Evolutionary conservation across 441 rosid species (phyloP).

Genomic region (Erysimum cheiri): DNA sequence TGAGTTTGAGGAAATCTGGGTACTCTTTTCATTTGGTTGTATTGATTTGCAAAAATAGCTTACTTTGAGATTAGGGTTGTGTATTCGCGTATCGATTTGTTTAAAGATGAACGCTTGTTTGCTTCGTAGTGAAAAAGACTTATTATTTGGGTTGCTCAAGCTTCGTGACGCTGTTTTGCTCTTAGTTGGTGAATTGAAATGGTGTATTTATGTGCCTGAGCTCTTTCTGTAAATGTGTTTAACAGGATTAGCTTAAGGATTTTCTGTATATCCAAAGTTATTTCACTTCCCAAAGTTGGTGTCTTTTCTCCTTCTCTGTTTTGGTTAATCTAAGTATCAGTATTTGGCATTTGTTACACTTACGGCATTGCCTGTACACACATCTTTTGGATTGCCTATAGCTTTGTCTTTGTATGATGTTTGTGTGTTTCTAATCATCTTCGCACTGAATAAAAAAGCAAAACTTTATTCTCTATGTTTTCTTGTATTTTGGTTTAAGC

Average conservation of each 20-base stretch:
- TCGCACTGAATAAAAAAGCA: background rate
- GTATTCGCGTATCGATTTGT: conserved; percentile 15
- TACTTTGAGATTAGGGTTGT: conserved; percentile 36
- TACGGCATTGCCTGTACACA: background rate
- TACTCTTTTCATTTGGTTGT: conserved; percentile 24
- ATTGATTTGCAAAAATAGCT: conserved; percentile 12
- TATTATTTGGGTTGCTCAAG: background rate
- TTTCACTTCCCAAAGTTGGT: background rate
- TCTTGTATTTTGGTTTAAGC: background rate
- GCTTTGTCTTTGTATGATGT: conserved; percentile 9
- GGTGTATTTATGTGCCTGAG: too few species aligned
- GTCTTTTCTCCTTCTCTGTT: too few species aligned
- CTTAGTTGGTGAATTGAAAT: conserved; percentile 4
- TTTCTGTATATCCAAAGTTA: too few species aligned
- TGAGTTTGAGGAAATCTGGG: conserved; percentile 20
- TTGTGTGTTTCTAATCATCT: background rate
- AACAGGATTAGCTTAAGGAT: too few species aligned
- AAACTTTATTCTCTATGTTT: background rate
- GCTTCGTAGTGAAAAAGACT: background rate
- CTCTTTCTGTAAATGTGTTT: too few species aligned
- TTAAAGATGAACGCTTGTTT: conserved; percentile 2
- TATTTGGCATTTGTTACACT: conserved; percentile 1
- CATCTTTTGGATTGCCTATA: background rate
- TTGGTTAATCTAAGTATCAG: background rate
- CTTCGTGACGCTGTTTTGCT: conserved; percentile 4